Conservation (phyloP, 1,284 basidiomycete species). For the Ustilago hordei region DNA sequence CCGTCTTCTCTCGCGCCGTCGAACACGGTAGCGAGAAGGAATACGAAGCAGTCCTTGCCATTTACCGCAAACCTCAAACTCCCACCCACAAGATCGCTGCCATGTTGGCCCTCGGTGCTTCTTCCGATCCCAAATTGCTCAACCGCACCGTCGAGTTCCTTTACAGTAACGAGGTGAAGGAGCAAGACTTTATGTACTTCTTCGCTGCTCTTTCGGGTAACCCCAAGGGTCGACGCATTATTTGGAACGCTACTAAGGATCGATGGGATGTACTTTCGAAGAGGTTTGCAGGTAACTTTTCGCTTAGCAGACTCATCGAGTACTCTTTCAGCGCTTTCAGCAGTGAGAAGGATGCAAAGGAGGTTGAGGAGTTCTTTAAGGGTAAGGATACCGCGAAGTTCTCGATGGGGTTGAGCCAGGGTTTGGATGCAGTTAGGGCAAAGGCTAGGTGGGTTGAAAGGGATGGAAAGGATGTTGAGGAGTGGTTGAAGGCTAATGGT, state of each 20-base stretch:
- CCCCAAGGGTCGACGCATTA: constrained; percentile 61
- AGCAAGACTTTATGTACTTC: constrained; percentile 69
- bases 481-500: constrained; percentile 73
- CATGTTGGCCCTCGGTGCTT: constrained; percentile 67
- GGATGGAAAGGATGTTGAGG: constrained; percentile 73
- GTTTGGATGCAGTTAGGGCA: constrained; percentile 77
- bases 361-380: constrained; percentile 75
- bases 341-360: constrained; percentile 78
- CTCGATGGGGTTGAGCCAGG: constrained; percentile 76
- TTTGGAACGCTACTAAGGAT: constrained; percentile 69
- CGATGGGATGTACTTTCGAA: constrained; percentile 70
- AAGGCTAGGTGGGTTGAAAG: constrained; percentile 76
- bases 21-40: constrained; percentile 81
- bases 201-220: constrained; percentile 66
- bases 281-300: constrained; percentile 74
- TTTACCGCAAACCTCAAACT: constrained; percentile 75
- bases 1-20: constrained; percentile 72
- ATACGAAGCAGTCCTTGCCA: constrained; percentile 74
- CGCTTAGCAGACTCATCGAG: constrained; percentile 69
- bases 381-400: constrained; percentile 70
- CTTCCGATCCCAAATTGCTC: constrained; percentile 62
- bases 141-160: constrained; percentile 68
- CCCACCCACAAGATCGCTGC: constrained; percentile 72
- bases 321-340: constrained; percentile 77
- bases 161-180: constrained; percentile 68